Conservation (phyloP, 2,329 filamentous ascomycete species). For the Hyphodiscus sp. region DNA sequence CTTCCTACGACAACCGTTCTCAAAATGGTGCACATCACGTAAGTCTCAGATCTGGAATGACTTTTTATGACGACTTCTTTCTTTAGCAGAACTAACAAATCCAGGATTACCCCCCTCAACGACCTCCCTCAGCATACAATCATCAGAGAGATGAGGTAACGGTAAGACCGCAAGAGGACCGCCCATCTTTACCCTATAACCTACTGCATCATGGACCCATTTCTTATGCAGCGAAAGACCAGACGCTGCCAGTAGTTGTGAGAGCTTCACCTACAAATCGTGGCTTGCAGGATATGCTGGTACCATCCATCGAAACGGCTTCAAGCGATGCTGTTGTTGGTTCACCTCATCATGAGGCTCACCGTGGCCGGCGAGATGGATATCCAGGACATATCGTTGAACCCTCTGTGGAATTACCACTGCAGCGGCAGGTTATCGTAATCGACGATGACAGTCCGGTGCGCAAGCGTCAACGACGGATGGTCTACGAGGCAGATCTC, state of each 20-base stretch:
- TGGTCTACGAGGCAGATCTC: conserved; percentile 23
- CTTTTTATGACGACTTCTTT: background rate
- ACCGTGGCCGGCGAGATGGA: conserved; percentile 13
- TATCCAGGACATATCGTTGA: conserved; percentile 18
- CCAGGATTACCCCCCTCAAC: conserved; percentile 18
- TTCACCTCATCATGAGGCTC: conserved; percentile 12
- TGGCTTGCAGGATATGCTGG: conserved; percentile 28
- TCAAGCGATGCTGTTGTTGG: conserved; percentile 19
- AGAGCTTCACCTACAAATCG: conserved; percentile 21
- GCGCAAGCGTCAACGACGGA: conserved; percentile 23
- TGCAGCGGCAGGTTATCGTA: conserved; percentile 24
- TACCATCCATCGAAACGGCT: conserved; percentile 29
- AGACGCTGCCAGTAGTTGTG: conserved; percentile 26
- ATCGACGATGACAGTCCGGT: conserved; percentile 27
- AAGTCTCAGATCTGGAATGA: conserved; percentile 2
- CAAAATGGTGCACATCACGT: conserved; percentile 1
- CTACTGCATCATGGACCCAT: conserved; percentile 10
- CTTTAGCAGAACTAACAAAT: conserved; percentile 15
- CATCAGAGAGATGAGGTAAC: conserved; percentile 23
- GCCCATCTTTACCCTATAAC: conserved; percentile 16
- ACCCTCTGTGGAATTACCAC: conserved; percentile 17
- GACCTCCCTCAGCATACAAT: conserved; percentile 6
- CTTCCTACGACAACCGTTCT: background rate
- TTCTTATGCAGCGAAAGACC: conserved; percentile 14
- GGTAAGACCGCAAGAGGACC: conserved; percentile 20